These are phyloP conservation scores for Boletus pseudopeckii DNA, from an alignment of 768 basidiomycete species.

Conservation along the genomic window DNA sequence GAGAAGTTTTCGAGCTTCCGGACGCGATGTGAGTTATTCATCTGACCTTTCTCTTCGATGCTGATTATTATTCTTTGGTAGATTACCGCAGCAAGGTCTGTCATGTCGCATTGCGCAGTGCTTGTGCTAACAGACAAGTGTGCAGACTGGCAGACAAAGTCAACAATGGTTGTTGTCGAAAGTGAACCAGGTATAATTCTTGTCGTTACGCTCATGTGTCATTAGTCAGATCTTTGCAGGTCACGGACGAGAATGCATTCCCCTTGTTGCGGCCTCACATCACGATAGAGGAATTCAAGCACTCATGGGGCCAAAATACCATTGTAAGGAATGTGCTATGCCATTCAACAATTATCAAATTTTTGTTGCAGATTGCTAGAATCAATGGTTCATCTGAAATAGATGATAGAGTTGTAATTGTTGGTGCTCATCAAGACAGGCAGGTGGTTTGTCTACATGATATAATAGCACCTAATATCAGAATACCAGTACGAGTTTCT, in stretches of 20 bases:
- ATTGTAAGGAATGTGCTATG: slow-evolving; percentile 44
- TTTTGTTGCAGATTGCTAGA: slow-evolving; percentile 54
- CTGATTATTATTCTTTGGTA: slow-evolving; percentile 31
- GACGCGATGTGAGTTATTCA: slow-evolving; percentile 57
- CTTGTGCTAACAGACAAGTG: slow-evolving; percentile 12
- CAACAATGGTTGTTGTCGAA: slow-evolving; percentile 73
- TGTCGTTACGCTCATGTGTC: neutral
- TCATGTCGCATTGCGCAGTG: neutral
- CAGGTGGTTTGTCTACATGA: slow-evolving; percentile 17
- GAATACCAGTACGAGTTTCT: slow-evolving; percentile 58
- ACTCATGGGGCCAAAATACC: slow-evolving; percentile 83
- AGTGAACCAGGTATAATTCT: slow-evolving; percentile 53
- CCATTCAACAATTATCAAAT: neutral
- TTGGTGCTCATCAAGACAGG: slow-evolving; percentile 87
- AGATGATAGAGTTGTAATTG: slow-evolving; percentile 62
- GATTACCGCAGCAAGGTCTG: slow-evolving; percentile 75
- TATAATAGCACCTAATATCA: neutral
- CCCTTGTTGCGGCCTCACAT: slow-evolving; percentile 54
- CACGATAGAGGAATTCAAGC: slow-evolving; percentile 66
- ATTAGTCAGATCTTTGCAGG: slow-evolving; percentile 36
- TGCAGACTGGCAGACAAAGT: slow-evolving; percentile 69
- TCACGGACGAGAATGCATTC: slow-evolving; percentile 60
- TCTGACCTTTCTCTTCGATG: neutral
- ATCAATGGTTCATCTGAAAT: slow-evolving; percentile 67
- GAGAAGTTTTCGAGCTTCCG: slow-evolving; percentile 66